Conservation (phyloP, 441 rosid genomes). For the Eruca vesicaria region DNA sequence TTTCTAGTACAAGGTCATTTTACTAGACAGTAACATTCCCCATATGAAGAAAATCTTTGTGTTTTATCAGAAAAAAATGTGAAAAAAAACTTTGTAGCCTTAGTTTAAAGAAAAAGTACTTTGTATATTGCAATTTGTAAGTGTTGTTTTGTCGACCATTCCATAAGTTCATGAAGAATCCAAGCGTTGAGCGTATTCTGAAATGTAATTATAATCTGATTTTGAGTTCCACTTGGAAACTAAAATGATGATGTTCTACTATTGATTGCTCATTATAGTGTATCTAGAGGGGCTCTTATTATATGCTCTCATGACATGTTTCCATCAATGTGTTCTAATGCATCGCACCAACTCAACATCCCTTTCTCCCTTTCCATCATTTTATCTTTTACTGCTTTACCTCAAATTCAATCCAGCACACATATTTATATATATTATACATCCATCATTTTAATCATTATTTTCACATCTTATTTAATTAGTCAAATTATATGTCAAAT, state of each 20-base stretch:
- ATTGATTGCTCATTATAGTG: conserved; percentile 26
- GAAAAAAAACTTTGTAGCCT: too few species aligned
- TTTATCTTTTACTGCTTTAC: conserved; percentile 32
- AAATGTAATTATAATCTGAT: neutral
- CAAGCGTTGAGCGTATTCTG: neutral
- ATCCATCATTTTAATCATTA: conserved; percentile 54
- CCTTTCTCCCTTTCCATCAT: conserved; percentile 39
- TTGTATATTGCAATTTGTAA: neutral
- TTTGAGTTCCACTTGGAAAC: conserved; percentile 26
- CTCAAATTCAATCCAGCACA: neutral
- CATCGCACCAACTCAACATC: conserved; percentile 63
- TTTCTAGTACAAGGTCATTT: neutral
- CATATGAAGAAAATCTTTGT: neutral
- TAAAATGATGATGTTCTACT: conserved; percentile 32
- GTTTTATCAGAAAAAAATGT: too few species aligned
- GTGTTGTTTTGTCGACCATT: neutral
- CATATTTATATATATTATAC: conserved; percentile 40
- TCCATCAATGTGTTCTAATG: conserved; percentile 45
- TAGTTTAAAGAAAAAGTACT: too few species aligned
- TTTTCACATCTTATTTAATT: neutral
- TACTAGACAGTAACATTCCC: neutral
- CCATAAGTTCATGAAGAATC: neutral
- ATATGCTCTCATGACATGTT: conserved; percentile 48
- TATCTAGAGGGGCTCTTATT: conserved; percentile 22
- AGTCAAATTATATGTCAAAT: conserved; percentile 3